Base-by-base conservation (phyloP, 306 rosid species). In the Leucaena leucocephala region DNA sequence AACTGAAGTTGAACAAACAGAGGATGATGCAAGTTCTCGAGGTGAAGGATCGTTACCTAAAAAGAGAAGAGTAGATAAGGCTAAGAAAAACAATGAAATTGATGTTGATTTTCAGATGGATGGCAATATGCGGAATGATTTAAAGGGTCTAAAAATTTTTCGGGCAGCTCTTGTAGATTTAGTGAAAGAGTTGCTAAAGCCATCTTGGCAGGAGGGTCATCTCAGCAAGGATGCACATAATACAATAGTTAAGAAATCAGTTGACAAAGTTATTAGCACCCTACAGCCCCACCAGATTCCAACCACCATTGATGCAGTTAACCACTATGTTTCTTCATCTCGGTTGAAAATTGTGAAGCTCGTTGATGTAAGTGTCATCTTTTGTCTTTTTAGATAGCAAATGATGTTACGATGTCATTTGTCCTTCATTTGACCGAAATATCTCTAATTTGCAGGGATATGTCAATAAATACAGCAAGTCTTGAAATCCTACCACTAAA, bases 161-260 rank as follows among this genome's bases (percentile, higher is more conserved):
- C 97, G 96, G 45, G 86, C 84, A 3, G 84, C 86, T 85, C 99
- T 95, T 81, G 85, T 95, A 72, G 98, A 95, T 49, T 80, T 84
- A 54, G 99, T 89, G 71, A 95, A 93, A 85, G 97, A 91, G 70
- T 85, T 93, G 84, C 80, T 95, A 84, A 95, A 89, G 89, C 98
- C 99, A 69, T 85, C 78, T 77, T 95, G 99, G 99, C 94, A 84
- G 40, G 98, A 90, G 63, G 98, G 97, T 57, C 85, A 75, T 83
- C 89, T 95, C 65, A 88, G 88, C 85, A 93, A 90, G 90, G 99
- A 90, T 79, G 89, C 89, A 45, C 96, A 95, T 85, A 89, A 86
- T 82, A 38, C 78, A 76, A 88, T 95, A 68, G 98, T 95, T 44
- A 95, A 84, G 83, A 95, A 90, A 81, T 87, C 94, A 44, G 93